These are phyloP conservation scores for Penicillium sp. DNA, from an alignment of 2,329 filamentous ascomycete species.

Conservation along the genomic window DNA sequence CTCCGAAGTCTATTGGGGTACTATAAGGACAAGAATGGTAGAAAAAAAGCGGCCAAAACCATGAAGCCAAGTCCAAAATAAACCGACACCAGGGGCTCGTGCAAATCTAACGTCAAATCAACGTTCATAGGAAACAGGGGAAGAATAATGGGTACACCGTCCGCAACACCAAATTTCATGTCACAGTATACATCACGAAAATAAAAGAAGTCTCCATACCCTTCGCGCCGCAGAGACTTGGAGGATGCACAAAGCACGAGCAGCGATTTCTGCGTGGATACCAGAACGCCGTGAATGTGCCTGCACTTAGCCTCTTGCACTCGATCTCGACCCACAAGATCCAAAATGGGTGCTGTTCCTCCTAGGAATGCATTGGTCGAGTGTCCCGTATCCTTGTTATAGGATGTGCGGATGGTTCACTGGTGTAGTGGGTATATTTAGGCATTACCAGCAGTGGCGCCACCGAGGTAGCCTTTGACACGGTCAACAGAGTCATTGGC, in stretches of 20 bases:
- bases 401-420: slow-evolving; percentile 2
- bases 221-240: slow-evolving; percentile 9
- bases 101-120: slow-evolving; percentile 26
- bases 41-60: slow-evolving; percentile 7
- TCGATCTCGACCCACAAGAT: not conserved
- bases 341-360: not conserved
- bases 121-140: slow-evolving; percentile 16
- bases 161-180: slow-evolving; percentile 12
- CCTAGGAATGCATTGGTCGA: not conserved
- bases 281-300: slow-evolving; percentile 8
- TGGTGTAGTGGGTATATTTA: slow-evolving; percentile 19
- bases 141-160: slow-evolving; percentile 13
- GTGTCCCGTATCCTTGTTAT: not conserved
- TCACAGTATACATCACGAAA: slow-evolving; percentile 15
- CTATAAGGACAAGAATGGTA: slow-evolving; percentile 20
- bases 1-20: slow-evolving; percentile 23
- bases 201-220: slow-evolving; percentile 8
- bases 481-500: slow-evolving; percentile 34
- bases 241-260: slow-evolving; percentile 22
- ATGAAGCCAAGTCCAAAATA: slow-evolving; percentile 16
- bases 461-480: slow-evolving; percentile 38
- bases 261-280: slow-evolving; percentile 37
- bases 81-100: slow-evolving; percentile 27
- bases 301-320: not conserved
- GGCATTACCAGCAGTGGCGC: slow-evolving; percentile 32